Base-by-base conservation (phyloP, 208 protist species). In the Leptomonas seymouri region DNA sequence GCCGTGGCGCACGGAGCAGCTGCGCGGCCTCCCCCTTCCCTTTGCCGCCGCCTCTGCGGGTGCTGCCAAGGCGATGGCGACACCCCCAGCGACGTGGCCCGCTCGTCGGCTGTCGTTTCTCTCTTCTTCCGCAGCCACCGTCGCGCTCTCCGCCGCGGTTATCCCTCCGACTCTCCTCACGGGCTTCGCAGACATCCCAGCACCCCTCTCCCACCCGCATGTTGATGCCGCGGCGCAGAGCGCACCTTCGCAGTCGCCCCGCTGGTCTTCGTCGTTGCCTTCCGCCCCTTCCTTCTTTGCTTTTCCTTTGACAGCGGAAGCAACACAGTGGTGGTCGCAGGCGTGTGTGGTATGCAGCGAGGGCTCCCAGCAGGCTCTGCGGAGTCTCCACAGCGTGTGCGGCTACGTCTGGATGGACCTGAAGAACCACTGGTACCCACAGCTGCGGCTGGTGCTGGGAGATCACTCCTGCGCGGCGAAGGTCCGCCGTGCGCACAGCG, bases 361-460 rank as follows among this genome's bases (percentile, higher is more conserved):
- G 44, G 44, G 51, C 53, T 49, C 54, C 7, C 69, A 68, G 25
- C 60, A 49, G 12, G 61, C 61, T 25, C 39, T 61, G 25, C 62
- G 48, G 14, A 31, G 69, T 28, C 30, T 75, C 7, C 49, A 68
- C 36, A 23, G 28, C 16, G 12, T 75, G 15, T 75, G 69, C 54
- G 42, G 28, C 27, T 75, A 68, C 41, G 53, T 75, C 15, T 75
- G 69, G 69, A 46, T 49, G 23, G 74, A 80, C 30, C 28, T 80
- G 25, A 64, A 63, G 50, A 4, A 75, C 6, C 74, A 80, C 54
- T 80, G 74, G 74, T 80, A 80, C 58, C 74, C 74, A 16, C 74
- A 80, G 62, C 61, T 80, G 56, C 67, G 64, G 3, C 56, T 80
- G 21, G 74, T 80, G 27, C 61, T 80, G 45, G 74, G 74, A 5